phyloP scores from a whole-genome alignment of 768 basidiomycete species.

The Collybiopsis confluens region DNA sequence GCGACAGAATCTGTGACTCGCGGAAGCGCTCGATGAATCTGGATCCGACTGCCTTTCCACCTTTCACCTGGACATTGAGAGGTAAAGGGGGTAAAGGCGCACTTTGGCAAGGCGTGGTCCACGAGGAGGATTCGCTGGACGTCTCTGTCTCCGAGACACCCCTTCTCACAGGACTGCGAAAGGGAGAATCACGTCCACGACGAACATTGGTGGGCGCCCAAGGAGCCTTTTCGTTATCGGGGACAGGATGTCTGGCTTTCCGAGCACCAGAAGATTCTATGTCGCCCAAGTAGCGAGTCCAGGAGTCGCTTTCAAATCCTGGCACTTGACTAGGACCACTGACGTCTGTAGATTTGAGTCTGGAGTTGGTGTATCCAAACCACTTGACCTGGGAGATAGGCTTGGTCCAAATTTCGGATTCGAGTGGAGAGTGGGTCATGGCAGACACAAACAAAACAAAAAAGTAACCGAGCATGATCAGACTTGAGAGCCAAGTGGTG shows the following conservation, averaged over 20 bases:
- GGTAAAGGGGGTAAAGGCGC: constrained; percentile 26
- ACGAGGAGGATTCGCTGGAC: constrained; percentile 11
- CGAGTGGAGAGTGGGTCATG: constrained; percentile 36
- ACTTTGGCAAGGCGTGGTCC: constrained; percentile 15
- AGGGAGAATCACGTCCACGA: constrained; percentile 58
- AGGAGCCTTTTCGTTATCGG: constrained; percentile 32
- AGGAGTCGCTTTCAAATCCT: constrained; percentile 24
- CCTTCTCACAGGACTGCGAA: constrained; percentile 22
- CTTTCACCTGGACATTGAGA: constrained; percentile 25
- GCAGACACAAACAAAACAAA: constrained; percentile 45
- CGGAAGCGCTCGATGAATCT: constrained; percentile 39
- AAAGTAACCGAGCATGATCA: constrained; percentile 49
- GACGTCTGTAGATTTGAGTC: constrained; percentile 3
- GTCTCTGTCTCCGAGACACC: constrained; percentile 11
- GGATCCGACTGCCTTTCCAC: constrained; percentile 22
- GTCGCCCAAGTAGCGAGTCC: constrained; percentile 11
- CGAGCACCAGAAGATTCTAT: constrained; percentile 9
- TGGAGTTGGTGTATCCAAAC: constrained; percentile 34
- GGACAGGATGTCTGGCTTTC: constrained; percentile 13
- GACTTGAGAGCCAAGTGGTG: constrained; percentile 41
- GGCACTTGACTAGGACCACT: constrained; percentile 1
- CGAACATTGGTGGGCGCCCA: constrained; percentile 46
- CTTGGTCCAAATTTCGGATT: constrained; percentile 49
- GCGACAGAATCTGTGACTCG: constrained; percentile 28
- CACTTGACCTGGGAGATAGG: constrained; percentile 53